Evolutionary conservation across 495 filamentous ascomycete genomes (phyloP).

Genomic region (Penicillium argentinense): DNA sequence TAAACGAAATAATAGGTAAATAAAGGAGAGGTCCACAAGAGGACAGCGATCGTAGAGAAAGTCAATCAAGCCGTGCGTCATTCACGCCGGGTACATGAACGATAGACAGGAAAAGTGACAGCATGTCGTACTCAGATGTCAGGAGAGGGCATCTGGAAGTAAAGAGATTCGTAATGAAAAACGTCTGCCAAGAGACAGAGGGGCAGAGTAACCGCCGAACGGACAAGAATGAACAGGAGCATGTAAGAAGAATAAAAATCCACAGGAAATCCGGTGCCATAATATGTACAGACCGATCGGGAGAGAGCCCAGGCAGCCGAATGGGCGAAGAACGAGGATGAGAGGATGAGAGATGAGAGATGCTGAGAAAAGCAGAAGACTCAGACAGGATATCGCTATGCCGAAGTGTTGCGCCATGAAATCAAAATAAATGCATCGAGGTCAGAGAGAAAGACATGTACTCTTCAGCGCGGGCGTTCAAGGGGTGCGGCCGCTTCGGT

Average conservation of each 20-base stretch:
- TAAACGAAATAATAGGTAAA: slow-evolving; percentile 7
- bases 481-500: slow-evolving; percentile 16
- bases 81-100: slow-evolving; percentile 36
- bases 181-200: slow-evolving; percentile 20
- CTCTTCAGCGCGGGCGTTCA: slow-evolving; percentile 28
- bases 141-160: slow-evolving; percentile 24
- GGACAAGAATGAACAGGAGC: slow-evolving; percentile 6
- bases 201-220: slow-evolving; percentile 17
- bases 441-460: slow-evolving; percentile 13
- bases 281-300: slow-evolving; percentile 29
- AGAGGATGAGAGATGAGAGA: slow-evolving; percentile 18
- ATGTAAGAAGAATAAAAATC: slow-evolving; percentile 15
- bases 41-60: slow-evolving; percentile 32
- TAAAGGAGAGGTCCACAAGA: slow-evolving; percentile 10
- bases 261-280: slow-evolving; percentile 22
- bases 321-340: slow-evolving; percentile 19
- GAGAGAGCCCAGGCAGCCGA: slow-evolving; percentile 11
- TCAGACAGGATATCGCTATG: slow-evolving; percentile 33
- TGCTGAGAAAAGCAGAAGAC: slow-evolving; percentile 14
- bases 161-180: slow-evolving; percentile 46
- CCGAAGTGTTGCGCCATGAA: slow-evolving; percentile 31
- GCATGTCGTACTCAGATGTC: slow-evolving; percentile 39
- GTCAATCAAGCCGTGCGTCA: slow-evolving; percentile 30
- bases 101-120: slow-evolving; percentile 39
- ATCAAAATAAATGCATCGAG: slow-evolving; percentile 26